Evolutionary conservation across 2,329 filamentous ascomycete species (phyloP).

Genomic region (Alternaria triticina): DNA sequence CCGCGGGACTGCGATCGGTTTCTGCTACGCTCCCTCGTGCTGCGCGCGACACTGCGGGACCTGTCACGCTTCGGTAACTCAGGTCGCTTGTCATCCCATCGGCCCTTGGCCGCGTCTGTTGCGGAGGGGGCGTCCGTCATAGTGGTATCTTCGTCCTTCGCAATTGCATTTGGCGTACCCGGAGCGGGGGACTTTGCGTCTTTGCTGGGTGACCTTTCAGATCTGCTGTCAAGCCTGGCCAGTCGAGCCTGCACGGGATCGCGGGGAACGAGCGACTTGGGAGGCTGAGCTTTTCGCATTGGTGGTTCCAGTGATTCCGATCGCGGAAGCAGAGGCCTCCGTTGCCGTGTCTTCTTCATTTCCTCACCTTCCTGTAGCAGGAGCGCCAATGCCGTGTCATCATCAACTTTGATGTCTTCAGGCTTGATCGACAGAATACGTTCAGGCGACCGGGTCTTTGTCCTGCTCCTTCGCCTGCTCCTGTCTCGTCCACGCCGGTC

Average conservation of each 20-base stretch:
- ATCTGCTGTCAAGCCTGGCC: conserved; percentile 38
- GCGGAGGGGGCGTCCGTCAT: conserved; percentile 37
- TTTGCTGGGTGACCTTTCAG: conserved; percentile 35
- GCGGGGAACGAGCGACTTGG: conserved; percentile 44
- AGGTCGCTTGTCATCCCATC: conserved; percentile 36
- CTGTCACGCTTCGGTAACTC: conserved; percentile 32
- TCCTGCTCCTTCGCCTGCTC: conserved; percentile 29
- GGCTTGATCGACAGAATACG: conserved; percentile 30
- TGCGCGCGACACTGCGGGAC: conserved; percentile 39
- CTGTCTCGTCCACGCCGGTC: conserved; percentile 33
- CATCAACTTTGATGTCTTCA: conserved; percentile 48
- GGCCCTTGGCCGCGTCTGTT: conserved; percentile 23
- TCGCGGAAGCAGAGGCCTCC: conserved; percentile 45
- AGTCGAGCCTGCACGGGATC: conserved; percentile 39
- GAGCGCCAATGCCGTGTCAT: conserved; percentile 43
- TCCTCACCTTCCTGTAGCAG: conserved; percentile 47
- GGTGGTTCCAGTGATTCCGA: conserved; percentile 50
- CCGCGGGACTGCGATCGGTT: conserved; percentile 41
- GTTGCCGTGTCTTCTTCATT: conserved; percentile 46
- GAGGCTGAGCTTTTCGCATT: conserved; percentile 44
- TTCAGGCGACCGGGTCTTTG: conserved; percentile 32
- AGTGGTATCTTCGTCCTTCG: conserved; percentile 29
- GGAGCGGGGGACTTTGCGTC: conserved; percentile 13
- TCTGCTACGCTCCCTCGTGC: conserved; percentile 35
- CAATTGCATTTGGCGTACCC: conserved; percentile 17